phyloP scores from a whole-genome alignment of 2,329 filamentous ascomycete genomes.

The Decorospora gaudefroyi region DNA sequence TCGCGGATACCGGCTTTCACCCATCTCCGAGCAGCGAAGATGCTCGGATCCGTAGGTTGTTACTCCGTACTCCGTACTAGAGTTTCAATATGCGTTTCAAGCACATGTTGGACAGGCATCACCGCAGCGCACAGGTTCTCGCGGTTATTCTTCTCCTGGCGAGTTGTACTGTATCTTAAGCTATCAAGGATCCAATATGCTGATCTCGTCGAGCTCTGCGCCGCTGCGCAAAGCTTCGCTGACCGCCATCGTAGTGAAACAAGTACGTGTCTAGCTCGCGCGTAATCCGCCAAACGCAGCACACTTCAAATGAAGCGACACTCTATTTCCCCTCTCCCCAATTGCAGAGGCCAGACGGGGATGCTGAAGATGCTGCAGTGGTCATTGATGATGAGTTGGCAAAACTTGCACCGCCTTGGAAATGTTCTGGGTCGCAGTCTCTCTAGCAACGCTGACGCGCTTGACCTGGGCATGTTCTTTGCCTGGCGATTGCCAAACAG shows the following conservation, averaged over 20 bases:
- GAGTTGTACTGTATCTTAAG: not conserved
- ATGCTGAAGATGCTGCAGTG: constrained; percentile 7
- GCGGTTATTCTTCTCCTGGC: not conserved
- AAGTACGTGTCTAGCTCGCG: constrained; percentile 10
- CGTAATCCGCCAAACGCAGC: constrained; percentile 7
- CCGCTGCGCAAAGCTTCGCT: constrained; percentile 13
- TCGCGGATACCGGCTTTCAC: constrained; percentile 6
- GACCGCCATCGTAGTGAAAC: constrained; percentile 18
- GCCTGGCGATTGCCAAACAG: constrained; percentile 2
- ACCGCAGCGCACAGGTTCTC: no score
- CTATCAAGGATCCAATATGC: no score
- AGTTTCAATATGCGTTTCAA: no score
- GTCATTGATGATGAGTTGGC: constrained; percentile 17
- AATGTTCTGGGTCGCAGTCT: constrained; percentile 4
- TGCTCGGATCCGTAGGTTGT: no score
- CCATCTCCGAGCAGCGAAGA: no score
- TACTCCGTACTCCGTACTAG: no score
- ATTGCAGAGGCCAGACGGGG: constrained; percentile 4
- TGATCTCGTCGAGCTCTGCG: constrained; percentile 4
- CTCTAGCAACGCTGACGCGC: constrained; percentile 8
- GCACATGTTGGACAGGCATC: no score
- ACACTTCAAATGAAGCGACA: constrained; percentile 12
- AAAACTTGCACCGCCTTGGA: constrained; percentile 9
- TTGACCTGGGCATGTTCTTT: constrained; percentile 4
- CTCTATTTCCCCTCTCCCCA: constrained; percentile 11